Conservation (phyloP, 192 early-diverging fungal genomes). For the Backusella tuberculispora region DNA sequence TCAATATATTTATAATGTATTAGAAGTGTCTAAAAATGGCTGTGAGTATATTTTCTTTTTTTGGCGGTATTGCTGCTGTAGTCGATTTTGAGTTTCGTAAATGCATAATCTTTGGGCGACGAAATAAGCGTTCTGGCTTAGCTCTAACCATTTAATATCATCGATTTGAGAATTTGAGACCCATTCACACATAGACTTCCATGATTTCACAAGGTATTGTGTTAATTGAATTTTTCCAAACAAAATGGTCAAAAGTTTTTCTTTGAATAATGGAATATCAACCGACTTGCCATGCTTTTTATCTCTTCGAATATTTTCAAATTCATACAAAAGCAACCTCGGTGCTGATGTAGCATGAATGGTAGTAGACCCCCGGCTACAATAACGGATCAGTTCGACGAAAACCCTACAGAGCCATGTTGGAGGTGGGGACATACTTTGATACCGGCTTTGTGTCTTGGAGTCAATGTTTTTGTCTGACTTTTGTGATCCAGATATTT, state of each 20-base stretch:
- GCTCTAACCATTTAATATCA: not conserved
- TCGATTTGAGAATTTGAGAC: not conserved
- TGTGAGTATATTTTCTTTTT: not conserved
- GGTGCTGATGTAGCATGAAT: not conserved
- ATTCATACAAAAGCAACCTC: not conserved
- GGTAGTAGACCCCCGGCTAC: not conserved
- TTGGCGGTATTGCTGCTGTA: not conserved
- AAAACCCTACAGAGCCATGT: conserved; percentile 1
- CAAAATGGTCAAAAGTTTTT: not conserved
- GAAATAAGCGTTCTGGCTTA: conserved; percentile 1
- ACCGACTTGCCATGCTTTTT: not conserved
- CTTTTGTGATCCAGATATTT: not conserved
- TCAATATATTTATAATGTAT: not conserved
- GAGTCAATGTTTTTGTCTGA: not conserved
- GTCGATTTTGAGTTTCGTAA: not conserved
- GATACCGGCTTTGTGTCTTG: not conserved
- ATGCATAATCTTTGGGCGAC: not conserved
- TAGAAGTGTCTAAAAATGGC: not conserved
- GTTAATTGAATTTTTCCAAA: conserved; percentile 4
- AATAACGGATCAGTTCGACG: not conserved
- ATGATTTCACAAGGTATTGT: conserved; percentile 1
- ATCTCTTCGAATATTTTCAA: not conserved
- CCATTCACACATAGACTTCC: conserved; percentile 4
- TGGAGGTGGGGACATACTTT: not conserved
- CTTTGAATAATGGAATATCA: not conserved